Conservation (phyloP, 352 stramenopile species). For the Pythium rishiriense region DNA sequence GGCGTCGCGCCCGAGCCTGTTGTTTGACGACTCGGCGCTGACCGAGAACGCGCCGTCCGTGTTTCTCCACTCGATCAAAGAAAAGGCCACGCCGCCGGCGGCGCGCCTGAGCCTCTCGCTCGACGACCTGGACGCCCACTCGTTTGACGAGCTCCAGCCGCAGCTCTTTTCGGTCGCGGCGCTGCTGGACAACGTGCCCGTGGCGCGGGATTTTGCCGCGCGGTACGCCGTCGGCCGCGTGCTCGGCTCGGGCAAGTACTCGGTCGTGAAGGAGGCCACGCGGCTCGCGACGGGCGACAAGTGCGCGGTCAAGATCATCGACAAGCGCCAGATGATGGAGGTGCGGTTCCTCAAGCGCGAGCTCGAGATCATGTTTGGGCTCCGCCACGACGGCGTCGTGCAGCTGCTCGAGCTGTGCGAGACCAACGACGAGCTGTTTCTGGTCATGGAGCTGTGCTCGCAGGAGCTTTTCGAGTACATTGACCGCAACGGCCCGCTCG, state of each 20-base stretch:
- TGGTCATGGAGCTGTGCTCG: slow-evolving; percentile 82
- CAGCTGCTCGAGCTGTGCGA: slow-evolving; percentile 82
- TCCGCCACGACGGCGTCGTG: slow-evolving; percentile 76
- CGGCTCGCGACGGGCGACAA: slow-evolving; percentile 32
- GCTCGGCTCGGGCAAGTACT: slow-evolving; percentile 78
- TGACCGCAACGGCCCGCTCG: slow-evolving; percentile 68
- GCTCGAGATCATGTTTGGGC: slow-evolving; percentile 82
- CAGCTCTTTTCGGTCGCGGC: slow-evolving; percentile 68
- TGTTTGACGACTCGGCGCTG: slow-evolving; percentile 63
- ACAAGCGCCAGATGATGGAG: slow-evolving; percentile 83
- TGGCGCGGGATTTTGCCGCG: slow-evolving; percentile 57
- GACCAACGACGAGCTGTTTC: slow-evolving; percentile 66
- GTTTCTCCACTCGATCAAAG: slow-evolving; percentile 70
- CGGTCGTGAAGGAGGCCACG: slow-evolving; percentile 69
- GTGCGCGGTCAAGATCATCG: slow-evolving; percentile 81
- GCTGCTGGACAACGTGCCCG: slow-evolving; percentile 63
- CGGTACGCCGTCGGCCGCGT: slow-evolving; percentile 53
- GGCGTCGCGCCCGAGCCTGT: slow-evolving; percentile 44
- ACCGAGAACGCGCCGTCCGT: slow-evolving; percentile 38
- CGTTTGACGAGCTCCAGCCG: slow-evolving; percentile 42
- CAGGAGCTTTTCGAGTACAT: slow-evolving; percentile 85
- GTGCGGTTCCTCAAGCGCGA: slow-evolving; percentile 83
- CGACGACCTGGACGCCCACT: slow-evolving; percentile 44
- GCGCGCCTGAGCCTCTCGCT: slow-evolving; percentile 57
- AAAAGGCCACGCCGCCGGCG: slow-evolving; percentile 57